These are phyloP conservation scores for Lumnitzera racemosa DNA, from an alignment of 345 rosid genomes.

Conservation along the genomic window DNA sequence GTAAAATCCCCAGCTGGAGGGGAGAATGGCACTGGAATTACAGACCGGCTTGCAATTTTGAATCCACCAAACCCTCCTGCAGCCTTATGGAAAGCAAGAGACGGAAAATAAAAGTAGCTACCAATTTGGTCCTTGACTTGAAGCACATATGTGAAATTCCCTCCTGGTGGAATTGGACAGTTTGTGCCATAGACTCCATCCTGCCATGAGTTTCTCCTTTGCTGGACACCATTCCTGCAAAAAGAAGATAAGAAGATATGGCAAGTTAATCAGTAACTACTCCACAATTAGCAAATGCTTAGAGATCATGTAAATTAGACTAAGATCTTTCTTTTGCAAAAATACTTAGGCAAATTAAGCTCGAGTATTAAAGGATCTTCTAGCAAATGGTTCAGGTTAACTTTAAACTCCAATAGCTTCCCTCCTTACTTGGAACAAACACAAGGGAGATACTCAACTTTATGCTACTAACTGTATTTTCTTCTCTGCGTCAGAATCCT, in stretches of 20 bases:
- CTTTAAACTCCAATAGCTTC: too few species aligned
- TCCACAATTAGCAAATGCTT: too few species aligned
- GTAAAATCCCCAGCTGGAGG: conserved; percentile 73
- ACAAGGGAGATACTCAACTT: too few species aligned
- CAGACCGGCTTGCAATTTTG: conserved; percentile 57
- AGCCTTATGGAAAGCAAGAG: conserved; percentile 78
- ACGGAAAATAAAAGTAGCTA: conserved; percentile 73
- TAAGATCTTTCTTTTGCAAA: too few species aligned
- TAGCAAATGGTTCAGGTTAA: too few species aligned
- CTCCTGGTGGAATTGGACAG: conserved; percentile 79
- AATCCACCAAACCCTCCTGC: conserved; percentile 80
- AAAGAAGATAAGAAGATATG: neutral
- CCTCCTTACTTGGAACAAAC: too few species aligned
- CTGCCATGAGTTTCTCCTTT: conserved; percentile 75
- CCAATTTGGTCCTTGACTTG: conserved; percentile 87
- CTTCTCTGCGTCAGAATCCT: too few species aligned
- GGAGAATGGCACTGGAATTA: conserved; percentile 66
- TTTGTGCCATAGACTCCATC: conserved; percentile 80
- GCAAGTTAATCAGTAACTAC: neutral
- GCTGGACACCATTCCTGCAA: conserved; percentile 73
- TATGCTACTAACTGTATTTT: too few species aligned
- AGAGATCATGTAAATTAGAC: too few species aligned
- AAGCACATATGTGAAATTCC: conserved; percentile 62
- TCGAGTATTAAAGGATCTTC: too few species aligned
- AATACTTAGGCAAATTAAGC: too few species aligned